Conservation (phyloP, 768 basidiomycete genomes). For the Punctularia strigosozonata region DNA sequence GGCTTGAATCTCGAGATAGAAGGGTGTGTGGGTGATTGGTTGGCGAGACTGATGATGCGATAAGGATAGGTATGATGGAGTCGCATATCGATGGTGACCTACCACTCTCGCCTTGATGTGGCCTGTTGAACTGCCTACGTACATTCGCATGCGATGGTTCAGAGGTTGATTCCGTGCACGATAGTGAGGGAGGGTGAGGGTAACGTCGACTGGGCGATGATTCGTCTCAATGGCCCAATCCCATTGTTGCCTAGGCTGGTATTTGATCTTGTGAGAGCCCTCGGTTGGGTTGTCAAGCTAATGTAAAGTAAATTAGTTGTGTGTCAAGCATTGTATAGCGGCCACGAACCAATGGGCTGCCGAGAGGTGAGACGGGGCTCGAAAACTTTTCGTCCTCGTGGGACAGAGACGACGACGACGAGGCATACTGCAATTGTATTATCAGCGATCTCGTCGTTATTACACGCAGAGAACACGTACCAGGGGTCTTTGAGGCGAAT, state of each 20-base stretch:
- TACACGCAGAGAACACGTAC: too few relatives aligned
- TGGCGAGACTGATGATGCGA: constrained; percentile 12
- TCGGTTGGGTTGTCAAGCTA: too few relatives aligned
- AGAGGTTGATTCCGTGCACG: constrained; percentile 65
- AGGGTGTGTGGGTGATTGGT: constrained; percentile 19
- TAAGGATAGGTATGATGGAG: background rate
- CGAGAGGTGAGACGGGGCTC: too few relatives aligned
- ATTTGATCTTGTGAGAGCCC: background rate
- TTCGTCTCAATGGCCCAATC: constrained; percentile 52
- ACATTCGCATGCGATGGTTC: constrained; percentile 63
- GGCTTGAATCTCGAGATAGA: constrained; percentile 51
- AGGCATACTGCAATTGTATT: too few relatives aligned
- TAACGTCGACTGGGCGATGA: constrained; percentile 43
- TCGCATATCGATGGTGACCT: constrained; percentile 18
- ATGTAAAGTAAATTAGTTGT: too few relatives aligned
- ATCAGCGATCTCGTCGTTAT: too few relatives aligned
- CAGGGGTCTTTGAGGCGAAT: too few relatives aligned
- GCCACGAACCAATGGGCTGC: too few relatives aligned
- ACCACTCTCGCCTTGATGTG: constrained; percentile 67
- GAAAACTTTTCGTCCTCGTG: too few relatives aligned
- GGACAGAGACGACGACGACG: too few relatives aligned
- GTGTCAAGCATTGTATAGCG: too few relatives aligned
- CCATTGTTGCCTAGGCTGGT: constrained; percentile 21
- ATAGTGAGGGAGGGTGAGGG: constrained; percentile 66
- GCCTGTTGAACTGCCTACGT: constrained; percentile 36